Conservation (phyloP, 495 filamentous ascomycete genomes). For the Ascobolus immersus region DNA sequence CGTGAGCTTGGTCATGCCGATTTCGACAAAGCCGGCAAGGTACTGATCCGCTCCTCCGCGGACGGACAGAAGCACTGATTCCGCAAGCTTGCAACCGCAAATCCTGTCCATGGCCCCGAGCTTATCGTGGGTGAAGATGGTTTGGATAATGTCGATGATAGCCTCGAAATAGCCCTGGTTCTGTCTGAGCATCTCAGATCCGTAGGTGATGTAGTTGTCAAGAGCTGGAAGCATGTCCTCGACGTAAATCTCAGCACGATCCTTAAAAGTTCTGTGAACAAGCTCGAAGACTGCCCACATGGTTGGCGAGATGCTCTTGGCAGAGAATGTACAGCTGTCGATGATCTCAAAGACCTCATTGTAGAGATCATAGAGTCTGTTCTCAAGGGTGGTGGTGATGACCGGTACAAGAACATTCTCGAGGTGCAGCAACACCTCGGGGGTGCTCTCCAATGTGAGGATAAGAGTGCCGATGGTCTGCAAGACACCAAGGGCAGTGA, state of each 20-base stretch:
- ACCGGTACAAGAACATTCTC: constrained; percentile 93
- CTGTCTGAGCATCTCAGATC: constrained; percentile 48
- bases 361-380: constrained; percentile 90
- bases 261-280: constrained; percentile 90
- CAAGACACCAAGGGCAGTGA: constrained; percentile 82
- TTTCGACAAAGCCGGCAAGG: constrained; percentile 59
- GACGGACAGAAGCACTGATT: constrained; percentile 87
- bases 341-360: constrained; percentile 98
- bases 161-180: constrained; percentile 69
- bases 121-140: constrained; percentile 52
- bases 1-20: constrained; percentile 62
- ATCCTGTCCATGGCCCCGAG: constrained; percentile 88
- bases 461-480: constrained; percentile 97
- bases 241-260: constrained; percentile 87
- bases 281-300: constrained; percentile 98
- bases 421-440: constrained; percentile 75
- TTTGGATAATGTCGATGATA: constrained; percentile 55
- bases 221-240: constrained; percentile 96
- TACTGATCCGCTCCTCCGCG: constrained; percentile 72
- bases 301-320: constrained; percentile 75
- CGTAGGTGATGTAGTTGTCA: constrained; percentile 91
- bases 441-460: constrained; percentile 84
- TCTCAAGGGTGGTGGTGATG: constrained; percentile 81
- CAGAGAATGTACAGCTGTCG: constrained; percentile 96
- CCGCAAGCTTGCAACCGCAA: constrained; percentile 95